Evolutionary conservation across 1,284 basidiomycete species (phyloP), one percentile per base, ranked within the genome.

Genomic region (Apiotrichum siamense): DNA sequence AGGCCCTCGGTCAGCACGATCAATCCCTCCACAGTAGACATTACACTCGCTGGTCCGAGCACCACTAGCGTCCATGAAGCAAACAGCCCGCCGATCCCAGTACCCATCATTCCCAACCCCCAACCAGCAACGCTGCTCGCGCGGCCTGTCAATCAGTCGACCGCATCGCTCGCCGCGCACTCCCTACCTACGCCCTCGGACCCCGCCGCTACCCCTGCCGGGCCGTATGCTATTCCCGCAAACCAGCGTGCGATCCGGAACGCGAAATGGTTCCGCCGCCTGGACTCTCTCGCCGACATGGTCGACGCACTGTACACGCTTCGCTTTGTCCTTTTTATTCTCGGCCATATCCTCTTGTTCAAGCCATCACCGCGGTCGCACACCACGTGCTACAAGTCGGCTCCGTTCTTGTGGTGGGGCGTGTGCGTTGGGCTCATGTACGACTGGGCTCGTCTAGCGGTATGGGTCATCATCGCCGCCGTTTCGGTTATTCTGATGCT

Each of bases 391-490:
- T 64, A 65, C 41, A 25, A 57, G 21, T 57, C 61, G n/a, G 49
- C 61, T 1, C 65, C 66, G 1, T 45, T 64, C 37, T 57, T 67
- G 3, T 69, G 66, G 63, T 69, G 66, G 66, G 64, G 59, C 7
- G 61, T 65, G n/a, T 59, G 67, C 57, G 51, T 50, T 3, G 60
- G 64, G 9, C 55, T 59, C 3, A 59, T 54, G 11, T 59, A 65
- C 20, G 65, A 62, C n/a, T 69, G 66, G 66, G 47, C 64, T n/a
- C 54, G 61, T n/a, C 24, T 64, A 4, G 45, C 63, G 11, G 51
- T 65, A 13, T 62, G 58, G 10, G 18, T 12, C 11, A 5, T 49
- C 18, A 7, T 41, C 15, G 10, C 33, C 21, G 20, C 45, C 7
- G 17, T 5, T 6, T 6, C 35, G 18, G n/a, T 45, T 13, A 10